Conservation (phyloP, 176 grass and related monocot species). For the Puccinellia tenuiflora region DNA sequence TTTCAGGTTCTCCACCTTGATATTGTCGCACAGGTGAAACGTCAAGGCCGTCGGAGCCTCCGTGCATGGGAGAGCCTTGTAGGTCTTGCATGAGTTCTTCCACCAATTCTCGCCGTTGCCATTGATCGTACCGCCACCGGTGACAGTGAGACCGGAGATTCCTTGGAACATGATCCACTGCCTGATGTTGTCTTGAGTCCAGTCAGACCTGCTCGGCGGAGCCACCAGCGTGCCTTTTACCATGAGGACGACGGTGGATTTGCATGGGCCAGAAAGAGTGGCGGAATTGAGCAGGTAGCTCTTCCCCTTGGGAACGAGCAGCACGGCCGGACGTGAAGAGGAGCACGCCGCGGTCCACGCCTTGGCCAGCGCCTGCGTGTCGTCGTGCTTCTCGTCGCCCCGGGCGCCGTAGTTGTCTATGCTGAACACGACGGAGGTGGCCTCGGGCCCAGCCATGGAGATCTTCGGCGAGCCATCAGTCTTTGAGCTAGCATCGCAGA, state of each 20-base stretch:
- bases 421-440: not conserved
- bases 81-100: constrained; percentile 48
- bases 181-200: constrained; percentile 12
- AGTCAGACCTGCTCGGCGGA: constrained; percentile 30
- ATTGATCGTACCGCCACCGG: constrained; percentile 47
- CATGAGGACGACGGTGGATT: not conserved
- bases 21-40: constrained; percentile 32
- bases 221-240: constrained; percentile 57
- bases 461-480: not conserved
- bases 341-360: not conserved
- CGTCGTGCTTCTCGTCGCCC: not conserved
- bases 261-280: not conserved
- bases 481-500: not conserved
- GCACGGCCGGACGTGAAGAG: not conserved
- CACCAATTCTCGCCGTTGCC: constrained; percentile 64
- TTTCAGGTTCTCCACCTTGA: constrained; percentile 22
- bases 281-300: not conserved
- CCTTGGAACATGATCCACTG: constrained; percentile 41
- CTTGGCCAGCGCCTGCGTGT: not conserved
- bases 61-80: not conserved
- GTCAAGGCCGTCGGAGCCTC: constrained; percentile 13
- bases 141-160: constrained; percentile 24
- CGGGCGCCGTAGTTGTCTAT: not conserved
- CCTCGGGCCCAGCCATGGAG: too few relatives aligned
- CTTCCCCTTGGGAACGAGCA: not conserved